These are phyloP conservation scores for Cryptosporidium bovis DNA, from an alignment of 169 alveolate species.

Conservation along the genomic window DNA sequence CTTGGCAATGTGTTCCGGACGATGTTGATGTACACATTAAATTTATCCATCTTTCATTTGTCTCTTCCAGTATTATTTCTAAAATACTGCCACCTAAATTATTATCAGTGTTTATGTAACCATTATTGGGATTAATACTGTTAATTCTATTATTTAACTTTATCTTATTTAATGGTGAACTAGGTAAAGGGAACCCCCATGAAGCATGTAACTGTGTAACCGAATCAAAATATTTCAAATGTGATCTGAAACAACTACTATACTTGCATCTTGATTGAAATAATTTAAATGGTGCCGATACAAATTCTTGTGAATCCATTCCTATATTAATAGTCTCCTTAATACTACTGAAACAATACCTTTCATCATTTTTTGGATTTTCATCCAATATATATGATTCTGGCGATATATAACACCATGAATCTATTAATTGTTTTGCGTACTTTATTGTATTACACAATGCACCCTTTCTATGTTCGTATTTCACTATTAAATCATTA, in stretches of 20 bases:
- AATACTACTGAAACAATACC: slow-evolving; percentile 75
- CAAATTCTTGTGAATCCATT: slow-evolving; percentile 56
- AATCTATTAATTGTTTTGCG: slow-evolving; percentile 76
- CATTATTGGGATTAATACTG: neutral
- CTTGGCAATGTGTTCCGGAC: slow-evolving; percentile 79
- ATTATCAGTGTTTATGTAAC: neutral
- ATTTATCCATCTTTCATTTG: slow-evolving; percentile 76
- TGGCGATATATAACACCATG: slow-evolving; percentile 79
- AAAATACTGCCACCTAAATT: slow-evolving; percentile 13
- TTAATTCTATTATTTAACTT: neutral
- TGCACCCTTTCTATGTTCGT: slow-evolving; percentile 71
- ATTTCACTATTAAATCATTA: slow-evolving; percentile 59
- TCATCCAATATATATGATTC: neutral
- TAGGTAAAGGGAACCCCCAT: slow-evolving; percentile 76
- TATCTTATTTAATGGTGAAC: slow-evolving; percentile 20
- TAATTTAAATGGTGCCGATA: slow-evolving; percentile 15
- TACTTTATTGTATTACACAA: slow-evolving; percentile 73
- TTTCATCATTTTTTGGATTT: slow-evolving; percentile 5
- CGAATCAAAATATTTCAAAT: slow-evolving; percentile 77
- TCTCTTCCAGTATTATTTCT: slow-evolving; percentile 77
- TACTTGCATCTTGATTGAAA: slow-evolving; percentile 71
- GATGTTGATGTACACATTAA: slow-evolving; percentile 77
- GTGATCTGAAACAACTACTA: slow-evolving; percentile 76
- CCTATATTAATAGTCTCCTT: slow-evolving; percentile 26
- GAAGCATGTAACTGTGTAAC: slow-evolving; percentile 78